Percentiles rank a stretch among this genome's conserved stretches.
phyloP scores from a whole-genome alignment of 768 basidiomycete species.

The Gautieria morchelliformis region DNA sequence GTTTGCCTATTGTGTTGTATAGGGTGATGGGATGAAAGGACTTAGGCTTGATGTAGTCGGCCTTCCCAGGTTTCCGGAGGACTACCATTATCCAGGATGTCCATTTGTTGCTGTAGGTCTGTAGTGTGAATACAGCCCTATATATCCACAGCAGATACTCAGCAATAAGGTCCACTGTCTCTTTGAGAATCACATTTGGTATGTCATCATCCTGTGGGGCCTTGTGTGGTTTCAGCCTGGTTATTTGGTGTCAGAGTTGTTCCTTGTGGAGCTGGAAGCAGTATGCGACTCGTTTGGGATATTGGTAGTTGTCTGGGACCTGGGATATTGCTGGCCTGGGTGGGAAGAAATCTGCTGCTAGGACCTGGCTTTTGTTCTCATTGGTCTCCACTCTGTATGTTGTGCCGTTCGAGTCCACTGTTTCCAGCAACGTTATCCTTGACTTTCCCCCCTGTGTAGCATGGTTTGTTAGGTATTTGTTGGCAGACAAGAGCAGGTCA shows the following conservation, averaged over 20 bases:
- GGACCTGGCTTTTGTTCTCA: no score
- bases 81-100: conserved; percentile 21
- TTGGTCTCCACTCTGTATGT: no score
- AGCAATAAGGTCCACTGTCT: no score
- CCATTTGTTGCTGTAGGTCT: conserved; percentile 13
- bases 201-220: not conserved
- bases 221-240: not conserved
- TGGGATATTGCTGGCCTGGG: no score
- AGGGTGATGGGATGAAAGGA: conserved; percentile 31
- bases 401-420: no score
- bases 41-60: conserved; percentile 24
- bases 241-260: conserved; percentile 9
- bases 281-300: not conserved
- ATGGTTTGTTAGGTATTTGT: no score
- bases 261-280: conserved; percentile 16
- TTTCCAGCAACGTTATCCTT: no score
- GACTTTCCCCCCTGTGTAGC: no score
- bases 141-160: no score
- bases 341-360: no score
- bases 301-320: not conserved
- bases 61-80: conserved; percentile 26
- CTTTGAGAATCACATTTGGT: not conserved
- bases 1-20: conserved; percentile 22
- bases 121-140: no score
- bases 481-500: no score